A percentile compares a stretch with the other conserved stretches of the same genome.
These are phyloP conservation scores for Nemania abortiva DNA, from an alignment of 2,329 filamentous ascomycete species.

Conservation along the genomic window DNA sequence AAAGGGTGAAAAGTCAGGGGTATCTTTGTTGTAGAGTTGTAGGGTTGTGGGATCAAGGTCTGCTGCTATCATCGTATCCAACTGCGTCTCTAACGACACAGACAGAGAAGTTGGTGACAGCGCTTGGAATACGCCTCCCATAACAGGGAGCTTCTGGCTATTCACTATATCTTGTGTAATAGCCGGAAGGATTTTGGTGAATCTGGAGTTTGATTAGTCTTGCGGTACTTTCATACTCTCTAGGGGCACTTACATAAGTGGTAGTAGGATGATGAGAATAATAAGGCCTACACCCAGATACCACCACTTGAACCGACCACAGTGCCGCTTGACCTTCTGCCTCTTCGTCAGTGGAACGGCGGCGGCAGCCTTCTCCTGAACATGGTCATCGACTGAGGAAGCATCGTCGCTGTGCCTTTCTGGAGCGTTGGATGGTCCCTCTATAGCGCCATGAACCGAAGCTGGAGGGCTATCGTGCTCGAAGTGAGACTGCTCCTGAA, in stretches of 20 bases:
- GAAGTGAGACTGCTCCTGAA: constrained; percentile 48
- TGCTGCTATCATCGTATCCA: constrained; percentile 55
- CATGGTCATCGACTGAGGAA: constrained; percentile 48
- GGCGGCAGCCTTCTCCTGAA: constrained; percentile 46
- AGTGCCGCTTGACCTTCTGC: constrained; percentile 58
- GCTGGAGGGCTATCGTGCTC: constrained; percentile 43
- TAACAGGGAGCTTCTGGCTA: constrained; percentile 56
- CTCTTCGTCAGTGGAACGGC: constrained; percentile 48
- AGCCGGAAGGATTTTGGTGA: constrained; percentile 60
- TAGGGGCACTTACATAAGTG: constrained; percentile 57
- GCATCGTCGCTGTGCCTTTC: constrained; percentile 40
- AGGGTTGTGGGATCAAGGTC: constrained; percentile 56
- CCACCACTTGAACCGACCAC: constrained; percentile 58
- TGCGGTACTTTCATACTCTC: neutral
- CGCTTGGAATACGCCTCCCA: constrained; percentile 52
- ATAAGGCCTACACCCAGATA: constrained; percentile 56
- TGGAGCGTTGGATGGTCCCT: constrained; percentile 34
- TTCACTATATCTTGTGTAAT: constrained; percentile 60
- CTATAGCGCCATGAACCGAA: constrained; percentile 46
- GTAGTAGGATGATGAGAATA: constrained; percentile 59
- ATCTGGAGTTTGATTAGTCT: constrained; percentile 51
- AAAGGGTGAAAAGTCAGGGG: constrained; percentile 49
- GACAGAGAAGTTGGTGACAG: constrained; percentile 52
- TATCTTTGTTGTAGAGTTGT: constrained; percentile 57
- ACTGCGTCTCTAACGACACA: constrained; percentile 54